These are phyloP conservation scores for Suhomyces maxii DNA, from an alignment of 1,139 yeast species.

Conservation along the genomic window DNA sequence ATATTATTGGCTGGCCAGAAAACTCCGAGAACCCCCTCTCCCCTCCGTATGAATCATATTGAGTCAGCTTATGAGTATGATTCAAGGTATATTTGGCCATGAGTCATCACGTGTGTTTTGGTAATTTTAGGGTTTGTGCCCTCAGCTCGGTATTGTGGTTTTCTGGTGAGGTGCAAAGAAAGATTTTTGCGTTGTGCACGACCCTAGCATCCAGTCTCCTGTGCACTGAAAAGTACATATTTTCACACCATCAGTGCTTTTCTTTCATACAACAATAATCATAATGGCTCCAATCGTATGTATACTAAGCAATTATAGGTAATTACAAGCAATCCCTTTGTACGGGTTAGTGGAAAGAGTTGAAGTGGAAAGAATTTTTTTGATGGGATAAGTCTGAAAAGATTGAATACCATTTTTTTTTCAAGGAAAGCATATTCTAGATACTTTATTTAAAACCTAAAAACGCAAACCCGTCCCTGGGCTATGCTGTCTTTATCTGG, in stretches of 20 bases:
- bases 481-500: constrained; percentile 57
- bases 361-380: constrained; percentile 9
- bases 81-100: not conserved
- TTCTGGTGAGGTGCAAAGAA: not conserved
- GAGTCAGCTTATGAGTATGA: constrained; percentile 6
- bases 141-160: not conserved
- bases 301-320: constrained; percentile 27
- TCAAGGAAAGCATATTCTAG: constrained; percentile 10
- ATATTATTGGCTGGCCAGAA: too few species aligned
- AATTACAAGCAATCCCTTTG: constrained; percentile 24
- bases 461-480: constrained; percentile 44
- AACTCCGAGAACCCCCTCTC: too few species aligned
- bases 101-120: constrained; percentile 11
- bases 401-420: constrained; percentile 9
- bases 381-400: constrained; percentile 5
- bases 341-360: constrained; percentile 31
- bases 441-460: constrained; percentile 13
- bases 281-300: constrained; percentile 92
- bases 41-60: constrained; percentile 7
- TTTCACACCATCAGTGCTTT: not conserved
- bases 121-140: constrained; percentile 7
- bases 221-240: constrained; percentile 4
- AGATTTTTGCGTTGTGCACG: not conserved
- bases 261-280: constrained; percentile 14
- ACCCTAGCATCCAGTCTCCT: constrained; percentile 1